Evolutionary conservation across 768 basidiomycete species (phyloP).

Genomic region (Tylopilus balloui): DNA sequence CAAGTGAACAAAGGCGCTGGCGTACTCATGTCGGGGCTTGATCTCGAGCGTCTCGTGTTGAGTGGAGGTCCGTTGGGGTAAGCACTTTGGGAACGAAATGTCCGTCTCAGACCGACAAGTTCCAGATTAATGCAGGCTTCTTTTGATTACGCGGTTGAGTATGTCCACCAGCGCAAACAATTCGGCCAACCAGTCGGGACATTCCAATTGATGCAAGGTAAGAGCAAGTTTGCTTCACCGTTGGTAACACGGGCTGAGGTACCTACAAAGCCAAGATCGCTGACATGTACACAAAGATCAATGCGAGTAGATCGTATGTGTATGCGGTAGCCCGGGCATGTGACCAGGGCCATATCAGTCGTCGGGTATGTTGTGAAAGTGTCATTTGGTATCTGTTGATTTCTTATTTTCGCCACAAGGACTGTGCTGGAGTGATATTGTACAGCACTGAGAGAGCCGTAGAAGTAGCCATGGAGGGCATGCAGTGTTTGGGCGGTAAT

Average conservation of each 20-base stretch:
- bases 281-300: conserved; percentile 94
- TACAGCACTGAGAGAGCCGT: conserved; percentile 92
- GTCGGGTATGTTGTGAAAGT: conserved; percentile 49
- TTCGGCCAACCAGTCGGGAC: conserved; percentile 84
- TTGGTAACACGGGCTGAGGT: not conserved
- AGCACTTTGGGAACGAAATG: conserved; percentile 10
- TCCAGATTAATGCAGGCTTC: conserved; percentile 86
- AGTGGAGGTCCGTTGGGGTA: conserved; percentile 91
- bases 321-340: conserved; percentile 91
- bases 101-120: conserved; percentile 3
- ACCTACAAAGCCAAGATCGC: conserved; percentile 63
- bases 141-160: conserved; percentile 82
- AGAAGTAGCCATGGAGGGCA: conserved; percentile 85
- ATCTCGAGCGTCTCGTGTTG: conserved; percentile 86
- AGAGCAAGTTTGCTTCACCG: conserved; percentile 2
- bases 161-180: conserved; percentile 91
- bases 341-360: conserved; percentile 72
- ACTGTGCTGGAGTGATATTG: conserved; percentile 91
- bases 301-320: conserved; percentile 84
- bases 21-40: conserved; percentile 93
- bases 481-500: conserved; percentile 93
- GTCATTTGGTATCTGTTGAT: not conserved
- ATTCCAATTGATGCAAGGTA: conserved; percentile 96
- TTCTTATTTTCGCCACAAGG: conserved; percentile 44
- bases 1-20: conserved; percentile 71